Percentiles rank a stretch among this genome's conserved stretches.
Conservation (phyloP, 2,329 filamentous ascomycete species). For the Gremmenia infestans region DNA sequence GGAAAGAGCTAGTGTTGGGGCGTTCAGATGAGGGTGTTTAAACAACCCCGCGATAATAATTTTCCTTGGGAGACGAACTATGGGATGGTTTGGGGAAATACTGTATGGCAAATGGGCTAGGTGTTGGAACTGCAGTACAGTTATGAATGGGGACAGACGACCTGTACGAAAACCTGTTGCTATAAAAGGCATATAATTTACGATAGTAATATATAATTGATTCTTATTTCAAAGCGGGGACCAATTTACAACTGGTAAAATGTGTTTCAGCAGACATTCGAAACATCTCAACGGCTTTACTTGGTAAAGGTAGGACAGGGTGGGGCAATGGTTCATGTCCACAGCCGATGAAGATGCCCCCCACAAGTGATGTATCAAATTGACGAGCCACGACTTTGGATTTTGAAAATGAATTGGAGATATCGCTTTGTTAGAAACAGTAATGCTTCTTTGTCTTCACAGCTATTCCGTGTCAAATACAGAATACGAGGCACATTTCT, state of each 20-base stretch:
- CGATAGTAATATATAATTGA: conserved; percentile 12
- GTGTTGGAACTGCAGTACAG: background rate
- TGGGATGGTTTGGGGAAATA: background rate
- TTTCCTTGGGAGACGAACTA: background rate
- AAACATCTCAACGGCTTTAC: no score
- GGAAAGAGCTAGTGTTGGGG: conserved; percentile 29
- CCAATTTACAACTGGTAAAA: no score
- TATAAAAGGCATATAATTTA: background rate
- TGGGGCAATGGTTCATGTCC: background rate
- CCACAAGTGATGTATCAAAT: background rate
- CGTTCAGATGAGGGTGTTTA: conserved; percentile 21
- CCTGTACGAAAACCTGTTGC: conserved; percentile 2
- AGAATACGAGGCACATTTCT: no score
- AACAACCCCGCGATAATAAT: conserved; percentile 3
- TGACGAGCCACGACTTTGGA: no score
- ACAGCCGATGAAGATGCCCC: background rate
- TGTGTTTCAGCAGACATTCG: background rate
- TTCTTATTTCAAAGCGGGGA: background rate
- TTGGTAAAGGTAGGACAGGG: no score
- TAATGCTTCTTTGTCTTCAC: no score
- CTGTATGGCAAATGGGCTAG: no score
- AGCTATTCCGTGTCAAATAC: no score
- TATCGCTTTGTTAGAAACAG: no score
- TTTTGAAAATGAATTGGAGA: no score
- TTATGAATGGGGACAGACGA: background rate